Percentiles rank a stretch among this genome's conserved stretches.
These are phyloP conservation scores for Sporothrix brunneoviolacea DNA, from an alignment of 2,329 filamentous ascomycete genomes.

Conservation along the genomic window DNA sequence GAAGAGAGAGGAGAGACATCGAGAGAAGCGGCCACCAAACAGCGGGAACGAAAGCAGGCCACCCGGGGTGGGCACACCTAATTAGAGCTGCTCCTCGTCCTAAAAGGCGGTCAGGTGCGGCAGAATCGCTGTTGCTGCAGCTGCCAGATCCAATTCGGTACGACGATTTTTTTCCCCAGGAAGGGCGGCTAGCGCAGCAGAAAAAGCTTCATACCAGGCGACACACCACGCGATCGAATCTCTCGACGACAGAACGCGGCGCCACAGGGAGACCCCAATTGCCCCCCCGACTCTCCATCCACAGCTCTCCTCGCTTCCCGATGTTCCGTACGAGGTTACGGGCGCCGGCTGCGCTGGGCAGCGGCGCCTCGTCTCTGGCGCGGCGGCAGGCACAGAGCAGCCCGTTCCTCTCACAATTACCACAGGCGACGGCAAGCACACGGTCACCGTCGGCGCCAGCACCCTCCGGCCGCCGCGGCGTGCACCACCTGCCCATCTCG, in stretches of 20 bases:
- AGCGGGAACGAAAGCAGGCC: no score
- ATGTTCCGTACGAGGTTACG: conserved; percentile 52
- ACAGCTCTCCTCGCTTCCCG: conserved; percentile 16
- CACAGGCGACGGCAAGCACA: background rate
- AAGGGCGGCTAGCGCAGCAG: background rate
- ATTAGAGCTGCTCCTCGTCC: no score
- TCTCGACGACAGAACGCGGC: no score
- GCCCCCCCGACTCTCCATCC: background rate
- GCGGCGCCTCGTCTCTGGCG: conserved; percentile 26
- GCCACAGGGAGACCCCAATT: background rate
- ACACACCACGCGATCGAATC: no score
- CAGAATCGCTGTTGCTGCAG: conserved; percentile 1
- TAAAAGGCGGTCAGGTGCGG: conserved; percentile 7
- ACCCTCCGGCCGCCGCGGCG: conserved; percentile 30
- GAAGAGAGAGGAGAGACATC: no score
- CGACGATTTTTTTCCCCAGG: background rate
- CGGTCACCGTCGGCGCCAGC: conserved; percentile 13
- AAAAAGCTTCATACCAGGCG: background rate
- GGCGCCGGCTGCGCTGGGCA: conserved; percentile 37
- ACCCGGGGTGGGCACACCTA: no score
- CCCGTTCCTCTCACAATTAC: background rate
- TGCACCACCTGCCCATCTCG: conserved; percentile 26
- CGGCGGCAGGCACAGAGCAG: conserved; percentile 6
- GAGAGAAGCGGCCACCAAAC: no score
- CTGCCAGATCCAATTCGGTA: background rate